phyloP scores from a whole-genome alignment of 257 asterid species.

The Solanum chiquidenum region DNA sequence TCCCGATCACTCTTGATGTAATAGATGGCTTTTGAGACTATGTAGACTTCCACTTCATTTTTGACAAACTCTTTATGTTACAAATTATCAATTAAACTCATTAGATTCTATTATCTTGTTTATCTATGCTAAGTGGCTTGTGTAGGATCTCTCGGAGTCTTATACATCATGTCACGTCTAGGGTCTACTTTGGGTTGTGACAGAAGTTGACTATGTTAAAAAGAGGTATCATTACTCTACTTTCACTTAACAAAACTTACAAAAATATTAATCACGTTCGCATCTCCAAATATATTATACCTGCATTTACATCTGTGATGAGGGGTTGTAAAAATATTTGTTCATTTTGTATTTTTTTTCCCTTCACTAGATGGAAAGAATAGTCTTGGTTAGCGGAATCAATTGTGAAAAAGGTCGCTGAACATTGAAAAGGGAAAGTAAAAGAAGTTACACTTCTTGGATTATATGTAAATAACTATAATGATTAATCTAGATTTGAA shows the following conservation, averaged over 20 bases:
- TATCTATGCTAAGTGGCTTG: too few species aligned
- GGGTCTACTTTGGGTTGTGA: too few species aligned
- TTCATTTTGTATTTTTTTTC: constrained; percentile 87
- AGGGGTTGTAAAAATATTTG: constrained; percentile 98
- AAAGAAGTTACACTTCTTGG: constrained; percentile 91
- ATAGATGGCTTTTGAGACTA: too few species aligned
- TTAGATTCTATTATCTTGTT: too few species aligned
- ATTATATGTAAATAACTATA: constrained; percentile 90
- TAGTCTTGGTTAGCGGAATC: constrained; percentile 83
- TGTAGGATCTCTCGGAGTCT: too few species aligned
- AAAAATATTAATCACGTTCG: constrained; percentile 90
- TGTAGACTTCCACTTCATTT: too few species aligned
- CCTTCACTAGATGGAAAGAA: constrained; percentile 90
- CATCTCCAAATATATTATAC: constrained; percentile 65
- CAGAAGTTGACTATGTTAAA: constrained; percentile 72
- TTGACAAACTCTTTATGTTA: too few species aligned
- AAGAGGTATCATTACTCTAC: constrained; percentile 85
- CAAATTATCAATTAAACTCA: too few species aligned
- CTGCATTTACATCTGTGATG: constrained; percentile 88
- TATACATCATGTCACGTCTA: too few species aligned
- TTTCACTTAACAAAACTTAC: constrained; percentile 88
- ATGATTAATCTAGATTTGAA: constrained; percentile 52
- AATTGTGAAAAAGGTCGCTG: constrained; percentile 76
- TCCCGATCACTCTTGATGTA: too few species aligned
- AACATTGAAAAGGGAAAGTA: constrained; percentile 81